These are phyloP conservation scores for Astrothelium subdiscretum DNA, from an alignment of 495 filamentous ascomycete genomes.

Conservation along the genomic window DNA sequence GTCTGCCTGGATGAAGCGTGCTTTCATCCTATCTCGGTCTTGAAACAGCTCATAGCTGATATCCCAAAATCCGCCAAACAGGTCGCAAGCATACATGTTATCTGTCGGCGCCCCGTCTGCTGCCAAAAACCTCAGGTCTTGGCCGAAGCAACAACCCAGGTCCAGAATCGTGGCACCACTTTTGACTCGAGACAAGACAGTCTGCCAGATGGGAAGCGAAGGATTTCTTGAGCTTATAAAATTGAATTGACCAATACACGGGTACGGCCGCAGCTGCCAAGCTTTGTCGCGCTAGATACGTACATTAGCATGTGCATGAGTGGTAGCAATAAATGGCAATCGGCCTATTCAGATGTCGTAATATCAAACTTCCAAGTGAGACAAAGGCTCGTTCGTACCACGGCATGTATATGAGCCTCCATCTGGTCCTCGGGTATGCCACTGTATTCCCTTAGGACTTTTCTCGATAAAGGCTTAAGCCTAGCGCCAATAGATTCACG, in stretches of 20 bases:
- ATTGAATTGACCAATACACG: slow-evolving; percentile 8
- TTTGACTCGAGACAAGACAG: slow-evolving; percentile 11
- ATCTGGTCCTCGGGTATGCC: too few relatives aligned
- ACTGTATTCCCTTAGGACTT: too few relatives aligned
- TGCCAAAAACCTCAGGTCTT: slow-evolving; percentile 25
- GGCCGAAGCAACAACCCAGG: slow-evolving; percentile 29
- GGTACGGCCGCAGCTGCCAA: slow-evolving; percentile 11
- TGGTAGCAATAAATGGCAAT: too few relatives aligned
- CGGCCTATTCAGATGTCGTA: too few relatives aligned
- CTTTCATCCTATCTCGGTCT: slow-evolving; percentile 18
- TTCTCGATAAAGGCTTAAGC: too few relatives aligned
- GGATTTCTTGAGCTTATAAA: slow-evolving; percentile 2
- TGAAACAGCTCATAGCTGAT: slow-evolving; percentile 27
- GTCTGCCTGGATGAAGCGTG: slow-evolving; percentile 17
- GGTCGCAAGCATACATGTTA: slow-evolving; percentile 23
- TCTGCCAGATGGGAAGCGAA: background rate
- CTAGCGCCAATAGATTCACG: too few relatives aligned
- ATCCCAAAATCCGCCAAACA: slow-evolving; percentile 28
- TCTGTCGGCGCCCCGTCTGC: slow-evolving; percentile 20
- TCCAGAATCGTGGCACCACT: slow-evolving; percentile 23
- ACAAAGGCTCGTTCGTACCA: too few relatives aligned
- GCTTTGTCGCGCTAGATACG: slow-evolving; percentile 10
- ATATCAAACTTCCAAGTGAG: too few relatives aligned
- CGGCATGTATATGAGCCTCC: too few relatives aligned
- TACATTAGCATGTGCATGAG: too few relatives aligned